Evolutionary conservation across 306 rosid genomes (phyloP), one percentile per base, ranked within the genome.

Genomic region (Lathyrus tuberosus): DNA sequence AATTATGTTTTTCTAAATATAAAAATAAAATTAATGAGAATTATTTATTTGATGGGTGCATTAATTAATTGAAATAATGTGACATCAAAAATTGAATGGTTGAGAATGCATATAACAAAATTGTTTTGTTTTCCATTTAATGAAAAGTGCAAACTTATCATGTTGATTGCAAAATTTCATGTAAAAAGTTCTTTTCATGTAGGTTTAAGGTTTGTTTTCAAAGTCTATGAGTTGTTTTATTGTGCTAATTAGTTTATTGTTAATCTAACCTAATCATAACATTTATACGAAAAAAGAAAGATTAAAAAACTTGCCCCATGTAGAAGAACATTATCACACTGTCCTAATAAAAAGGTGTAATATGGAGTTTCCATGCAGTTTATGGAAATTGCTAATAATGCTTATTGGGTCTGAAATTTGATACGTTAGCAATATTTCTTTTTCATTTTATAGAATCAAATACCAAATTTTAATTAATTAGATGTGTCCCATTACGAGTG

Each of bases 41-140:
- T 69, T 52, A 69, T 51, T 62, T 65, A 60, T 68, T 38, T 62
- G 52, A 70, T 20, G 40, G 41, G 15, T 43, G 41, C 62, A 56
- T 30, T 28, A 48, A 31, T 46, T 12, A 43, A 28, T 41, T 9
- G 42, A 76, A 51, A 31, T 31, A 41, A 51, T 51, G 66, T 10
- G 16, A 33, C 43, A 9, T 40, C 10, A 22, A 15, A n/a, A 11
- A 72, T 35, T 63, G 65, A 63, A 70, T 63, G 72, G 72, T 4
- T 54, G 44, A 63, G 44, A 62, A 40, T 38, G 46, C 35, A 26
- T 16, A 43, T 7, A 33, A 33, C 20, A 47, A 41, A 62, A 14
- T 30, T 76, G 10, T 41, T 61, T 57, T 57, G 17, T 57, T 57
- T 56, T 57, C 40, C 18, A 28, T 11, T 57, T 57, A 5, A 57